phyloP scores from a whole-genome alignment of 2,329 filamentous ascomycete species.

The Stachybotrys echinatus region DNA sequence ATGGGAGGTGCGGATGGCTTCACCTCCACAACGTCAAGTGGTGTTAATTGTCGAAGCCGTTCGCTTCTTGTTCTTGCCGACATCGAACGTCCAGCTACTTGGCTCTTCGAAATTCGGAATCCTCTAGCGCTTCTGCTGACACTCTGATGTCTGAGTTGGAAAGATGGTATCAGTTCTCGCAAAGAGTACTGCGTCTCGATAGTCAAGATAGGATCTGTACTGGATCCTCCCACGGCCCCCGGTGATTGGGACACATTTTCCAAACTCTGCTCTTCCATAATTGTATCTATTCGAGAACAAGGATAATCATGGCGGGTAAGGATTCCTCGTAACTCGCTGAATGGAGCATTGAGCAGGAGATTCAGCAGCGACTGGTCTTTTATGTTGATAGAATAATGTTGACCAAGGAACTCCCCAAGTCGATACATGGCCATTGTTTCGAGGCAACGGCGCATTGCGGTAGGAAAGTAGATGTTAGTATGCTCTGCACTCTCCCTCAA shows the following conservation, averaged over 20 bases:
- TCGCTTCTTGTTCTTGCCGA: not conserved
- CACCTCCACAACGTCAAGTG: not conserved
- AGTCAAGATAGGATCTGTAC: not conserved
- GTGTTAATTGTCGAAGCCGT: not conserved
- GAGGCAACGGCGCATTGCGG: not conserved
- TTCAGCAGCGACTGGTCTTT: conserved; percentile 3
- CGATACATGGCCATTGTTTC: not conserved
- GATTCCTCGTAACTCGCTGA: not conserved
- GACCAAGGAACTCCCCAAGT: conserved; percentile 3
- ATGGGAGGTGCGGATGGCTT: not conserved
- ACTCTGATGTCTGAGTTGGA: conserved; percentile 1
- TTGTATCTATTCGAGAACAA: not conserved
- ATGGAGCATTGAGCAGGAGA: not conserved
- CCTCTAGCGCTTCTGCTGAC: conserved; percentile 1
- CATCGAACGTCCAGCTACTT: not conserved
- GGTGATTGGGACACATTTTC: not conserved
- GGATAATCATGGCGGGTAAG: not conserved
- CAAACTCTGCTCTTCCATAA: not conserved
- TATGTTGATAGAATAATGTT: not conserved
- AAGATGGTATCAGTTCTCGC: conserved; percentile 2
- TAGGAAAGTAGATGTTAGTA: conserved; percentile 1
- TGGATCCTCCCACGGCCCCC: not conserved
- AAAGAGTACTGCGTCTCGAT: not conserved
- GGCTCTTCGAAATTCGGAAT: conserved; percentile 3
- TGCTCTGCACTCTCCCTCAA: not conserved